Evolutionary conservation across 306 rosid species (phyloP).

Genomic region (Citrullus colocynthis): DNA sequence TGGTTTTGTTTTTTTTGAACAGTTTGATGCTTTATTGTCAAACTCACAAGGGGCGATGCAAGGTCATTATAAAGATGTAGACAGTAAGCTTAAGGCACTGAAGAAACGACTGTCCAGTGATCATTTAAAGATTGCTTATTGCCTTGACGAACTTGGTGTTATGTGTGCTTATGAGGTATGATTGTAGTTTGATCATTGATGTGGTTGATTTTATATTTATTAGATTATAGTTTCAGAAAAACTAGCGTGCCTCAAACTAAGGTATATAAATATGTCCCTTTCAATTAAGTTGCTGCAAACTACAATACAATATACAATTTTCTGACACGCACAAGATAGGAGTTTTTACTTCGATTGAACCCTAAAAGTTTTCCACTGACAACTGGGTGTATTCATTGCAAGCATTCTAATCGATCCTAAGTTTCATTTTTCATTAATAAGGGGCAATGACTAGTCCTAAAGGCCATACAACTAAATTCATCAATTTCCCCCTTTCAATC

Average conservation of each 20-base stretch:
- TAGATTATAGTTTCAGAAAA: neutral
- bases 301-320: neutral
- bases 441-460: neutral
- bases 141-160: slow-evolving; percentile 78
- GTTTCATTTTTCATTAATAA: neutral
- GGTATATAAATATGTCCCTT: neutral
- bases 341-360: neutral
- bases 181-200: neutral
- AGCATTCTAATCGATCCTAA: neutral
- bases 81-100: slow-evolving; percentile 33
- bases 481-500: neutral
- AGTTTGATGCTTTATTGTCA: slow-evolving; percentile 39
- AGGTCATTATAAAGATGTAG: slow-evolving; percentile 30
- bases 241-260: neutral
- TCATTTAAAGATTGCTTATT: slow-evolving; percentile 45
- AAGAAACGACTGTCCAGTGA: slow-evolving; percentile 44
- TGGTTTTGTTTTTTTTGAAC: slow-evolving; percentile 4
- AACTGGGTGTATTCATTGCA: neutral
- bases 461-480: neutral
- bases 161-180: slow-evolving; percentile 83
- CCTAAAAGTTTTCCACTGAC: neutral
- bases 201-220: neutral
- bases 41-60: slow-evolving; percentile 30
- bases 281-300: neutral
- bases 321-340: too few relatives aligned